Conservation (phyloP, 768 basidiomycete species). For the Austroboletus festivus region DNA sequence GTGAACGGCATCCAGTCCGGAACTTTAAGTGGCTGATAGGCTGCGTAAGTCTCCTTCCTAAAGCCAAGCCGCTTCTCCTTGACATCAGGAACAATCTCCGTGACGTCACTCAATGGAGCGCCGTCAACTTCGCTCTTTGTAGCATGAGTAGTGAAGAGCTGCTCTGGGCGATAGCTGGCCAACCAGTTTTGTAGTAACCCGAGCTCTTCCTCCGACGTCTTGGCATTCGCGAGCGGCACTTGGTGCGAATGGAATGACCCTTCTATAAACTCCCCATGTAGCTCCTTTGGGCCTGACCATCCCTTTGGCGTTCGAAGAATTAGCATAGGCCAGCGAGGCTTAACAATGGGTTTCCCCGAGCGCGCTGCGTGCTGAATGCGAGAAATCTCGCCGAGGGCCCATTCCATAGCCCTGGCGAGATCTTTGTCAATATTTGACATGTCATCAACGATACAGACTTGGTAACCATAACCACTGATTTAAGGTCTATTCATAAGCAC, state of each 20-base stretch:
- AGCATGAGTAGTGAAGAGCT: conserved; percentile 51
- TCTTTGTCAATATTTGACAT: conserved; percentile 67
- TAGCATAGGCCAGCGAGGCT: conserved; percentile 90
- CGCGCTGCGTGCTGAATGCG: conserved; percentile 81
- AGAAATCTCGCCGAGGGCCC: conserved; percentile 70
- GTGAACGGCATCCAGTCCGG: conserved; percentile 63
- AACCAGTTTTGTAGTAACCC: conserved; percentile 69
- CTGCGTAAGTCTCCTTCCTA: conserved; percentile 63
- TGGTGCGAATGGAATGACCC: conserved; percentile 86
- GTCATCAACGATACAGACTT: conserved; percentile 77
- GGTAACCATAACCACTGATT: conserved; percentile 84
- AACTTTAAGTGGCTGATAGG: conserved; percentile 56
- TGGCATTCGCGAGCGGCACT: conserved; percentile 77
- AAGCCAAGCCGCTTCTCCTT: conserved; percentile 65
- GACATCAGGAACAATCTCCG: conserved; percentile 54
- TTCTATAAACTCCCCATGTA: conserved; percentile 72
- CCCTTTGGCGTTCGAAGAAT: conserved; percentile 86
- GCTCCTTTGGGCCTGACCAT: conserved; percentile 61
- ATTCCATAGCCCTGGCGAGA: conserved; percentile 78
- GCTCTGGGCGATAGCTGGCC: conserved; percentile 60
- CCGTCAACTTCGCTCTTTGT: conserved; percentile 36
- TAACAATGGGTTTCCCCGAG: conserved; percentile 68
- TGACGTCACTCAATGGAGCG: conserved; percentile 50
- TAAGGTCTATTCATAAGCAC: background rate
- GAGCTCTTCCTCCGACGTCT: conserved; percentile 63